Evolutionary conservation across 176 grass and related monocot genomes (phyloP).

Genomic region (Themeda triandra): DNA sequence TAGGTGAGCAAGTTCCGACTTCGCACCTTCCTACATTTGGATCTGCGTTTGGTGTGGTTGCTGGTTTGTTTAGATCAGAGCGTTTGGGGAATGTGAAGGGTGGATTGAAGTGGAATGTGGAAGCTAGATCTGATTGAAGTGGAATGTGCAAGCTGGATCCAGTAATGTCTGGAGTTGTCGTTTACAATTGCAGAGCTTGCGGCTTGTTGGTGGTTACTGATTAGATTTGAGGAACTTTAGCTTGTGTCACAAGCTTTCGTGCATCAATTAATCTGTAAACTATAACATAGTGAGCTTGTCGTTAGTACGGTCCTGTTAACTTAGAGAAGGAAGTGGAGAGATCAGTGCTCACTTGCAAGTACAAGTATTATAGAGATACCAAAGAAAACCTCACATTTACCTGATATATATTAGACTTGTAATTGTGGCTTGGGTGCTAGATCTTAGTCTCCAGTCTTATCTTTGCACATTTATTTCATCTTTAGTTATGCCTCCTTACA

Average conservation of each 20-base stretch:
- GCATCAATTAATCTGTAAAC: not conserved
- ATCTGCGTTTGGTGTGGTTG: constrained; percentile 24
- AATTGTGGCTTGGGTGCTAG: not conserved
- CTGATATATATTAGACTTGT: not conserved
- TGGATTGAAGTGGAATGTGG: constrained; percentile 13
- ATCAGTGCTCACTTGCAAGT: not conserved
- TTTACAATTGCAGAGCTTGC: not conserved
- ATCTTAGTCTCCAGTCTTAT: not conserved
- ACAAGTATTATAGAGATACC: not conserved
- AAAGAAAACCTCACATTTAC: not conserved
- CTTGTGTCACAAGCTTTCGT: not conserved
- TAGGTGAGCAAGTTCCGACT: constrained; percentile 40
- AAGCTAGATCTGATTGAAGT: constrained; percentile 9
- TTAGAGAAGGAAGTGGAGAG: not conserved
- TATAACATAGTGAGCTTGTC: not conserved
- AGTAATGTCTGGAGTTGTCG: not conserved
- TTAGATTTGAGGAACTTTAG: not conserved
- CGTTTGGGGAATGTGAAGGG: not conserved
- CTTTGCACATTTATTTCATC: not conserved
- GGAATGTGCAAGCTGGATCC: constrained; percentile 15
- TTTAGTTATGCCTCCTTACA: not conserved
- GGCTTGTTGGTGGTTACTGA: not conserved
- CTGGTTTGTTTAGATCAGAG: not conserved
- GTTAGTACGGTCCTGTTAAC: not conserved
- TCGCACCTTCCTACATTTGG: constrained; percentile 14